phyloP scores from a whole-genome alignment of 2,329 filamentous ascomycete genomes.

The Calonectria pteridis region DNA sequence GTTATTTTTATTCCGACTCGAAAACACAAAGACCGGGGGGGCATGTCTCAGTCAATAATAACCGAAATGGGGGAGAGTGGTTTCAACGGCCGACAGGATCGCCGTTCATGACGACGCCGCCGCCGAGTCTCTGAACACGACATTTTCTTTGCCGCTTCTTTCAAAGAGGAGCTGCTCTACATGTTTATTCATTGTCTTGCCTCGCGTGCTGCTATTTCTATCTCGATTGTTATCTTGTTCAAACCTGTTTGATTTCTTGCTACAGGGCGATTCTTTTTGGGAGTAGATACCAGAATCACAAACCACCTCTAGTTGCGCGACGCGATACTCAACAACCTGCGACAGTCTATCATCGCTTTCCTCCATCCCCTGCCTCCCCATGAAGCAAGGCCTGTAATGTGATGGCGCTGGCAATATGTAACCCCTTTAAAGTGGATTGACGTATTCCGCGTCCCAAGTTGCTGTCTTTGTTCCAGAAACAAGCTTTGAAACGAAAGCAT shows the following conservation, averaged over 20 bases:
- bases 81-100: constrained; percentile 33
- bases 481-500: neutral
- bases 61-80: neutral
- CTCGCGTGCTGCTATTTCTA: constrained; percentile 4
- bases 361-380: neutral
- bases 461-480: neutral
- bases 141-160: neutral
- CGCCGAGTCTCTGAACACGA: neutral
- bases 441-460: neutral
- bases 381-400: neutral
- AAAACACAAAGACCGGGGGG: constrained; percentile 3
- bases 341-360: neutral
- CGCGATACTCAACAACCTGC: neutral
- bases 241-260: neutral
- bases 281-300: constrained; percentile 31
- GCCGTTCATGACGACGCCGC: constrained; percentile 20
- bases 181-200: constrained; percentile 8
- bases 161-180: neutral
- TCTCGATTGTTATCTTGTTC: neutral
- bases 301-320: constrained; percentile 18
- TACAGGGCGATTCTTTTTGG: neutral
- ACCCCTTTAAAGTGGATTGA: neutral
- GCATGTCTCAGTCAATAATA: neutral
- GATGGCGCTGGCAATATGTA: neutral
- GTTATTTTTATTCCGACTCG: constrained; percentile 1